Percentiles rank a stretch among this genome's conserved stretches.
phyloP scores from a whole-genome alignment of 495 filamentous ascomycete species.

The Lepidopterella palustris region DNA sequence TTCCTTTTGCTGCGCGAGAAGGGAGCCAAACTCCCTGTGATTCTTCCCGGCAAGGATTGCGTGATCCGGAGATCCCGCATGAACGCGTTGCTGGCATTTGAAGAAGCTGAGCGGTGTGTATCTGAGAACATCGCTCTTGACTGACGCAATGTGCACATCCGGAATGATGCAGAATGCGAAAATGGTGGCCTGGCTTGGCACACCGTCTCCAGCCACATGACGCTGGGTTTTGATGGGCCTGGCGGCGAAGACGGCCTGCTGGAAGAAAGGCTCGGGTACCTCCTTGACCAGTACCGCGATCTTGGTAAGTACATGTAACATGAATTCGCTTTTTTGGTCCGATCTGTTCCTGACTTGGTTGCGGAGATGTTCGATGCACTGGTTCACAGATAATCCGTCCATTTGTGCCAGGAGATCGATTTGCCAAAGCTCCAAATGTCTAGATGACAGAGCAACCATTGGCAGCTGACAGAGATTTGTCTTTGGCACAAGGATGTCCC shows the following conservation, averaged over 20 bases:
- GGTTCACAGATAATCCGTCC: constrained; percentile 51
- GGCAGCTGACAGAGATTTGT: constrained; percentile 62
- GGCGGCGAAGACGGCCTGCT: constrained; percentile 45
- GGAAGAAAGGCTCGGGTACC: constrained; percentile 44
- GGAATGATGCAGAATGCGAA: constrained; percentile 52
- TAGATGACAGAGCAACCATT: constrained; percentile 51
- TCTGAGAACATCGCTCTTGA: constrained; percentile 38
- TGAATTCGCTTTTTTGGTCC: constrained; percentile 38
- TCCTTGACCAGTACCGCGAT: constrained; percentile 40
- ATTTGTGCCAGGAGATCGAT: constrained; percentile 44
- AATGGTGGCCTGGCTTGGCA: constrained; percentile 34
- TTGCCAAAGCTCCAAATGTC: constrained; percentile 53
- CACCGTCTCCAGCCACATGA: constrained; percentile 15
- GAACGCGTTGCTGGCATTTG: constrained; percentile 50
- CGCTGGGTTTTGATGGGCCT: constrained; percentile 45
- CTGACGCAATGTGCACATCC: constrained; percentile 41
- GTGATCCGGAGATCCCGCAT: constrained; percentile 45
- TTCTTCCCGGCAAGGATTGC: constrained; percentile 47
- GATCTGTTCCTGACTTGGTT: constrained; percentile 32
- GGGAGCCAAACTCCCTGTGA: constrained; percentile 42
- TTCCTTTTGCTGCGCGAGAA: constrained; percentile 12
- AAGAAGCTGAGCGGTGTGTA: constrained; percentile 51
- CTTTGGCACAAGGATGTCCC: constrained; percentile 67
- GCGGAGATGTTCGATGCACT: constrained; percentile 46
- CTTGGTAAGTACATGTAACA: constrained; percentile 37